Conservation (phyloP, 2,329 filamentous ascomycete species). For the Aspergillus sp. region DNA sequence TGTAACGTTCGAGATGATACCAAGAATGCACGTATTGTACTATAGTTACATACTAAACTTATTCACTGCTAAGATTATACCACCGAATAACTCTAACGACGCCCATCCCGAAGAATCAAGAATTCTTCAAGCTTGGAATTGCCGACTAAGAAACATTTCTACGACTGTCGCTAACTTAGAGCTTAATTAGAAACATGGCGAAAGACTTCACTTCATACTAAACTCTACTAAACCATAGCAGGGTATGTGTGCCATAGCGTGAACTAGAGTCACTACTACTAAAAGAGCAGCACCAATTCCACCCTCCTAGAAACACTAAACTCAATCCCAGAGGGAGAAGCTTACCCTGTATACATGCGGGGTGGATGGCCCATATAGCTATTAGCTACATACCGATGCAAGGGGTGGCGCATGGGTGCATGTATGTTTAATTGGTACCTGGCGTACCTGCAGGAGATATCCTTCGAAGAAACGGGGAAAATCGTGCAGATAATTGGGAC, state of each 20-base stretch:
- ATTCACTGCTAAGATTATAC: neutral
- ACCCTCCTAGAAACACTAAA: neutral
- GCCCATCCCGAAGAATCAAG: no score
- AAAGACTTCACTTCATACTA: no score
- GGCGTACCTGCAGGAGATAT: constrained; percentile 3
- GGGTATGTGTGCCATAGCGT: neutral
- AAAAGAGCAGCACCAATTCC: no score
- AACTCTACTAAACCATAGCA: neutral
- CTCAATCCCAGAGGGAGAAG: neutral
- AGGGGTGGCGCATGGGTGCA: constrained; percentile 1
- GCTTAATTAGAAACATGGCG: no score
- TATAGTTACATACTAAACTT: neutral
- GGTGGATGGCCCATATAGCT: neutral
- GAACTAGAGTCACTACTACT: neutral
- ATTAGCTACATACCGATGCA: neutral
- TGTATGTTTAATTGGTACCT: constrained; percentile 7
- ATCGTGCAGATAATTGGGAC: constrained; percentile 5
- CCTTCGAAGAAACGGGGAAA: constrained; percentile 3
- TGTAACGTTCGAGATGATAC: neutral
- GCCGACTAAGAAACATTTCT: no score
- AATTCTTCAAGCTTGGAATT: no score
- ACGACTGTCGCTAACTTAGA: no score
- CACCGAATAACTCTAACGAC: no score
- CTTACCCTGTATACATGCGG: neutral
- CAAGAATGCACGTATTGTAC: neutral